Evolutionary conservation across 495 filamentous ascomycete species (phyloP), one percentile per base, ranked within the genome.

Genomic region (Aspergillus campestris): DNA sequence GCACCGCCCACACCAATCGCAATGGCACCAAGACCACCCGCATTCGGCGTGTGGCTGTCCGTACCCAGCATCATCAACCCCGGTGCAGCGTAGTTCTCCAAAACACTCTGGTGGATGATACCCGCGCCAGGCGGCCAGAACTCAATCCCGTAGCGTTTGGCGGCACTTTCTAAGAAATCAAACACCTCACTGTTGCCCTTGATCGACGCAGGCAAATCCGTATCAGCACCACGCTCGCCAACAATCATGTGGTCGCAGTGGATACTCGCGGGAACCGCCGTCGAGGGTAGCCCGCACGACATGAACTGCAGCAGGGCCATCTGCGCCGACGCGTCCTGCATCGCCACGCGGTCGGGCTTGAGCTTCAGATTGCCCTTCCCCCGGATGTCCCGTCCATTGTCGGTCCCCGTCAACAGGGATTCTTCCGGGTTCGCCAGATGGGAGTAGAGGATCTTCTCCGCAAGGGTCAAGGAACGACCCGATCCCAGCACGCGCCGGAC

Each of bases 171-270:
- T 41, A 98, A 61, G 65, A 97, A 98, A 66, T 98, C 89, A 59
- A 94, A 98, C 4, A 98, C 89, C 70, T 98, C 92, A 61, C 88
- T 86, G 63, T 98, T 98, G 32, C 87, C 86, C 67, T 83, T 72
- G 42, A 98, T 95, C 34, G 87, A 90, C 18, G 80, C 78, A 9
- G 89, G 82, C 31, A 98, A 68, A 71, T 98, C 92, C 28, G 81
- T 78, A 58, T 94, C 84, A 15, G 92, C 92, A 43, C 92, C 92
- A 52, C 81, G 80, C 49, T 70, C 66, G 51, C 92, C 92, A 39
- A 97, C 91, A 74, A 98, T 98, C 83, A 98, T 87, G 61, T 98
- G 92, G 67, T 98, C 92, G 61, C 92, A 98, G 71, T 98, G 92
- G 48, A 97, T 97, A 65, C 89, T 95, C 30, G 92, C 91, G 10